Conservation (phyloP, 306 rosid genomes). For the Glycine tomentella region DNA sequence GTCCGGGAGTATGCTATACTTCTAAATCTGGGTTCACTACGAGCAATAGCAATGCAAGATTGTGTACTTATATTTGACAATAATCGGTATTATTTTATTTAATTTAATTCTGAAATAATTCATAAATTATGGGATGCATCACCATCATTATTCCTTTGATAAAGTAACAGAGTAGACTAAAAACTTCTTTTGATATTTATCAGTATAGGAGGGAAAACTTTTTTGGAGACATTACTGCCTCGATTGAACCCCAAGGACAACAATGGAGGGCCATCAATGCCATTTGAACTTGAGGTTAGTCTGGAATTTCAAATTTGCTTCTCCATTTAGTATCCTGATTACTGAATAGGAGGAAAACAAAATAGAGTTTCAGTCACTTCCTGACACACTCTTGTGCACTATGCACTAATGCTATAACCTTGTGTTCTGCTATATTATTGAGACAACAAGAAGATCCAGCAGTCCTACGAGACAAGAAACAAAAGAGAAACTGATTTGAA, state of each 20-base stretch:
- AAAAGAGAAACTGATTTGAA: background rate
- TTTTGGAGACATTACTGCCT: constrained; percentile 80
- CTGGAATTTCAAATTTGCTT: constrained; percentile 37
- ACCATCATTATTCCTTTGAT: constrained; percentile 14
- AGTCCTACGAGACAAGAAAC: constrained; percentile 7
- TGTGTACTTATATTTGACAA: constrained; percentile 85
- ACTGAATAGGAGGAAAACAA: constrained; percentile 2
- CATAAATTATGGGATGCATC: constrained; percentile 36
- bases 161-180: constrained; percentile 38
- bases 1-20: constrained; percentile 96
- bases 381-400: background rate
- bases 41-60: constrained; percentile 96
- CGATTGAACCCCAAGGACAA: constrained; percentile 80
- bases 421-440: constrained; percentile 8
- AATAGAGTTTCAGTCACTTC: constrained; percentile 29
- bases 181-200: constrained; percentile 44
- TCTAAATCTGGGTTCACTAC: constrained; percentile 89
- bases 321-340: constrained; percentile 31
- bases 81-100: constrained; percentile 63
- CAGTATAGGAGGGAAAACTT: constrained; percentile 96
- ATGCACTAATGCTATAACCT: constrained; percentile 27
- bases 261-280: constrained; percentile 92
- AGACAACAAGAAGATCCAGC: background rate
- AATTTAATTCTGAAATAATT: constrained; percentile 33
- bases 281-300: constrained; percentile 94